Evolutionary conservation across 148 eudicot species (phyloP).

Genomic region (Chenopodium quinoa): DNA sequence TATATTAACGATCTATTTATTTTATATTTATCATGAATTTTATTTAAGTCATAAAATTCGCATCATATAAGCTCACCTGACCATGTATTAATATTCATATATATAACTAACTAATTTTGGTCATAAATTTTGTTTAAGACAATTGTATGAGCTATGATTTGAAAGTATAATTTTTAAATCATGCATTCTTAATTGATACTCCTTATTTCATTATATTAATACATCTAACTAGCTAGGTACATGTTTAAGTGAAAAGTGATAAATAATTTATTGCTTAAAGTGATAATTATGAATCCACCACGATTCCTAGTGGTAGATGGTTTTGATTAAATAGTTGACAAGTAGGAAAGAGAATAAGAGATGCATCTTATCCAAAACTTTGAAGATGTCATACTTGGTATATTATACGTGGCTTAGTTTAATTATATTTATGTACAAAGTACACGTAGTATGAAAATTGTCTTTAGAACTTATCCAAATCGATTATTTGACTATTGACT

Average conservation of each 20-base stretch:
- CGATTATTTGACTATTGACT: slow-evolving; percentile 13
- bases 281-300: not conserved
- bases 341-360: not conserved
- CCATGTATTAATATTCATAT: too few relatives aligned
- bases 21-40: too few relatives aligned
- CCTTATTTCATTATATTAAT: not conserved
- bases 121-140: too few relatives aligned
- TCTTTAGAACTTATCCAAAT: slow-evolving; percentile 21
- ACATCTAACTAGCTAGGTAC: not conserved
- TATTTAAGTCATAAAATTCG: too few relatives aligned
- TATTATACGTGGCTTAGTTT: not conserved
- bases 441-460: not conserved
- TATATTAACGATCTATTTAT: too few relatives aligned
- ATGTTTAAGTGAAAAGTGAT: too few relatives aligned
- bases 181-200: too few relatives aligned
- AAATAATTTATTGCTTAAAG: not conserved
- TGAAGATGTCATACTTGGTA: not conserved
- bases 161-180: too few relatives aligned
- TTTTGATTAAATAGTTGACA: slow-evolving; percentile 4
- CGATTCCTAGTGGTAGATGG: not conserved
- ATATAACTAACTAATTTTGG: too few relatives aligned
- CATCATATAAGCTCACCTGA: too few relatives aligned
- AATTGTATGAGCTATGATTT: too few relatives aligned
- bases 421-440: not conserved
- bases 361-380: slow-evolving; percentile 14